Conservation (phyloP, 805 yeast species). For the Candida palmyrensis region DNA sequence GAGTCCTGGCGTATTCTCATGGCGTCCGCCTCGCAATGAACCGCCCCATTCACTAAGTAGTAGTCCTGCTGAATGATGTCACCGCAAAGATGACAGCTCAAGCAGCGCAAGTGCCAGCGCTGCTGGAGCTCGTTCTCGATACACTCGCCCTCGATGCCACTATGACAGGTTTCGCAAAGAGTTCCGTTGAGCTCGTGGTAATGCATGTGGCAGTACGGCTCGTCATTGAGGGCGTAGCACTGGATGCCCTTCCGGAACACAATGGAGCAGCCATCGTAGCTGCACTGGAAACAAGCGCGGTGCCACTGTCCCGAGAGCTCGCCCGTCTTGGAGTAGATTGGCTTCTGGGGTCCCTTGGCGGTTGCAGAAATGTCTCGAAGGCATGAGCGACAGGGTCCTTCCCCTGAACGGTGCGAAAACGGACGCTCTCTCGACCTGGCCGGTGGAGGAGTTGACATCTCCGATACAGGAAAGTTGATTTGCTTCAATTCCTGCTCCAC, state of each 20-base stretch:
- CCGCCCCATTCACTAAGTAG: conserved; percentile 45
- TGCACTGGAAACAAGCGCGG: conserved; percentile 75
- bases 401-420: conserved; percentile 47
- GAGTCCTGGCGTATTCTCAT: conserved; percentile 17
- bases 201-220: conserved; percentile 78
- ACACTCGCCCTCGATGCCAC: conserved; percentile 88
- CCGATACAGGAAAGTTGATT: conserved; percentile 18
- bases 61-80: conserved; percentile 46
- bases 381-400: conserved; percentile 83
- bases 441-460: background rate
- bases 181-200: conserved; percentile 74
- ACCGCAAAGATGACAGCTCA: conserved; percentile 62
- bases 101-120: conserved; percentile 72
- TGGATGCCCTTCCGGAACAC: conserved; percentile 55
- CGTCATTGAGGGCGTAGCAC: conserved; percentile 73
- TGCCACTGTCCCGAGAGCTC: conserved; percentile 94
- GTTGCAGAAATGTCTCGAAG: conserved; percentile 40
- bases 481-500: conserved; percentile 28
- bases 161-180: conserved; percentile 62
- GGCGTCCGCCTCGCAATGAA: conserved; percentile 50
- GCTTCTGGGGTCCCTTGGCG: conserved; percentile 39
- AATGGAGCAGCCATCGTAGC: conserved; percentile 44
- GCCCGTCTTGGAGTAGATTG: conserved; percentile 82
- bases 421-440: conserved; percentile 1
- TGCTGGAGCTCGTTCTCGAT: conserved; percentile 68